Base-by-base conservation (phyloP, 2,329 filamentous ascomycete species). In the Plenodomus biglobosus region DNA sequence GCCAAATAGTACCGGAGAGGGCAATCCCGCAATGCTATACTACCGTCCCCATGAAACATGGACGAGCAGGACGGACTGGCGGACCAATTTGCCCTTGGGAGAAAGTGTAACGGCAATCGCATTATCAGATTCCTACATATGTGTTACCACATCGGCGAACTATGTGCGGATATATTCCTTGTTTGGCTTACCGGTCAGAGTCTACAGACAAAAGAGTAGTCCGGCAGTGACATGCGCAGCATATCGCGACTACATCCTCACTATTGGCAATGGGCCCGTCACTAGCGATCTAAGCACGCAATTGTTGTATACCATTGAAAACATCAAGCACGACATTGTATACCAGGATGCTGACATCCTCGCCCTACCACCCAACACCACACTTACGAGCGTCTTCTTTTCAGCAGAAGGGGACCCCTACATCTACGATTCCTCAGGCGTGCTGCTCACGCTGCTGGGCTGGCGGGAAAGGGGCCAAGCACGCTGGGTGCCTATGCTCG, bases 11-110 rank as follows among this genome's bases (percentile, higher is more conserved):
- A 61, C 59, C 7, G 61, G 60, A 21, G 63, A 64, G 1, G 78
- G 76, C 7, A 83, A 85, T 48, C 85, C 88, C 2, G 89, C 92
- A 3, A 86, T 85, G 24, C 84, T 99, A n/a, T 96, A 96, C 73
- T 99, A 97, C 72, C 84, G 94, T 6, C 94, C 95, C 0, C 94
- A 99, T 67, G 92, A 99, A 75, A 95, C 90, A 1, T 99, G 94
- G 94, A 96, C 92, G 2, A 82, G 89, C 41, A 82, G 94, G 42
- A 83, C 85, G 17, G 94, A 99, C 72, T 97, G 92, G 91, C 85
- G 90, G 41, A 96, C 88, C 0, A 80, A 87, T 55, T 74, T 99
- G n/a, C 94, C 94, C 0, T 81, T 82, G 24, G 90, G 90, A n/a
- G 94, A 99, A 73, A 81, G 86, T 10, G 84, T 96, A 2, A 85